These are phyloP conservation scores for Hypholoma sublateritium DNA, from an alignment of 768 basidiomycete genomes.

Conservation along the genomic window DNA sequence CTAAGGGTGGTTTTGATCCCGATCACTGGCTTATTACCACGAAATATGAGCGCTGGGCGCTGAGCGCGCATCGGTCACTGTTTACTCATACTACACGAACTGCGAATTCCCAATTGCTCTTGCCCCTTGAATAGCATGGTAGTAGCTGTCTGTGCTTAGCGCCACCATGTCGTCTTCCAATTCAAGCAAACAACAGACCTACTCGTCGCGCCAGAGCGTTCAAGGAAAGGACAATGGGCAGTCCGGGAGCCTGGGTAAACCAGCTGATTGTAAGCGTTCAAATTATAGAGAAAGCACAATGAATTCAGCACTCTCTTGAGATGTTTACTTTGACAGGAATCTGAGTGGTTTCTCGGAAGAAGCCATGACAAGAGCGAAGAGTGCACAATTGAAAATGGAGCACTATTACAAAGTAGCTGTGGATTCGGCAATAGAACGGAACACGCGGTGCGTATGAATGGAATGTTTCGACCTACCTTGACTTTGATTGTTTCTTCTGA, in stretches of 20 bases:
- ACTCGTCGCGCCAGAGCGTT: slow-evolving; percentile 13
- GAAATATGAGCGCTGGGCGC: background rate
- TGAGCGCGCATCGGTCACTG: too few species aligned
- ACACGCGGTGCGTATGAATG: slow-evolving; percentile 62
- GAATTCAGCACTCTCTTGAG: slow-evolving; percentile 27
- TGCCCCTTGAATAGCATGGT: background rate
- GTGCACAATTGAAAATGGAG: slow-evolving; percentile 93
- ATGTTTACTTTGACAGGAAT: slow-evolving; percentile 91
- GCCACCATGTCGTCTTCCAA: slow-evolving; percentile 9
- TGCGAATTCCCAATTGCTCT: too few species aligned
- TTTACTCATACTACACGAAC: background rate
- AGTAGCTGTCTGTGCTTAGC: background rate
- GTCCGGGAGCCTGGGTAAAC: slow-evolving; percentile 19
- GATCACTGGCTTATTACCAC: background rate
- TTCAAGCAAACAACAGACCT: slow-evolving; percentile 4
- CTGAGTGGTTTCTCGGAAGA: slow-evolving; percentile 76
- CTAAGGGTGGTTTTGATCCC: too few species aligned
- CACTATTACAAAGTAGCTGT: slow-evolving; percentile 97
- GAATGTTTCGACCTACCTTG: background rate
- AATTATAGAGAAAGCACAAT: background rate
- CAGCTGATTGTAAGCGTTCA: slow-evolving; percentile 32
- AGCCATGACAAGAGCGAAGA: slow-evolving; percentile 80
- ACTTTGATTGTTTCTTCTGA: background rate
- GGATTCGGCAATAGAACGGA: slow-evolving; percentile 92
- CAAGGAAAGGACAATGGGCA: slow-evolving; percentile 11